Percentiles rank a stretch among this genome's conserved stretches.
phyloP scores from a whole-genome alignment of 148 eudicot genomes.

The Rhododendron mucronatum region DNA sequence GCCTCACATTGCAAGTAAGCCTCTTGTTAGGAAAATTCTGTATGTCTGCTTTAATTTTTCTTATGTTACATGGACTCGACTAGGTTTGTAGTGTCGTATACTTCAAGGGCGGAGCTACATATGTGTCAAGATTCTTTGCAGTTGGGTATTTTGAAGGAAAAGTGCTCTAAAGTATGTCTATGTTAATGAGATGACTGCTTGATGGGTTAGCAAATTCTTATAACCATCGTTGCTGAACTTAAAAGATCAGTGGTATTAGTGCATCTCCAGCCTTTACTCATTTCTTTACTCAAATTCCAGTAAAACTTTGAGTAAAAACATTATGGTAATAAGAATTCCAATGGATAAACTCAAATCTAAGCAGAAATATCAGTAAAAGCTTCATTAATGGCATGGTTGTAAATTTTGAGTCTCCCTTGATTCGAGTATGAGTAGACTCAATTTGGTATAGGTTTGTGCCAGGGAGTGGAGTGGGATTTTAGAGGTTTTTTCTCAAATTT shows the following conservation, averaged over 20 bases:
- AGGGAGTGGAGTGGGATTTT: too few relatives aligned
- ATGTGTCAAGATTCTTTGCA: neutral
- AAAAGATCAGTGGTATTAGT: neutral
- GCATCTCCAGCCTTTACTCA: too few relatives aligned
- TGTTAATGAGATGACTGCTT: neutral
- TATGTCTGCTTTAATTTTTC: neutral
- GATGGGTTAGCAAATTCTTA: neutral
- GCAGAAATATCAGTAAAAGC: too few relatives aligned
- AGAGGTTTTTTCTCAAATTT: too few relatives aligned
- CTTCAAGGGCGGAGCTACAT: neutral
- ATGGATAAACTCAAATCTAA: too few relatives aligned
- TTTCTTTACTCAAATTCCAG: too few relatives aligned
- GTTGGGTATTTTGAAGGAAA: neutral
- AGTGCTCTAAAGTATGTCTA: neutral
- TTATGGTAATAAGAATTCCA: too few relatives aligned
- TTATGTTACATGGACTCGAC: neutral
- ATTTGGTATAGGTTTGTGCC: too few relatives aligned
- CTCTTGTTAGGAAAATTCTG: neutral
- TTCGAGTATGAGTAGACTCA: too few relatives aligned
- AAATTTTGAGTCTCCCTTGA: too few relatives aligned
- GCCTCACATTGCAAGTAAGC: conserved; percentile 82
- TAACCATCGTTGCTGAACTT: conserved; percentile 1
- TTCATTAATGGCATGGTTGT: too few relatives aligned
- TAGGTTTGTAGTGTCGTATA: neutral
- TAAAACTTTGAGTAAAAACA: too few relatives aligned